Conservation (phyloP, 1,284 basidiomycete species). For the Cutaneotrichosporon sp. region DNA sequence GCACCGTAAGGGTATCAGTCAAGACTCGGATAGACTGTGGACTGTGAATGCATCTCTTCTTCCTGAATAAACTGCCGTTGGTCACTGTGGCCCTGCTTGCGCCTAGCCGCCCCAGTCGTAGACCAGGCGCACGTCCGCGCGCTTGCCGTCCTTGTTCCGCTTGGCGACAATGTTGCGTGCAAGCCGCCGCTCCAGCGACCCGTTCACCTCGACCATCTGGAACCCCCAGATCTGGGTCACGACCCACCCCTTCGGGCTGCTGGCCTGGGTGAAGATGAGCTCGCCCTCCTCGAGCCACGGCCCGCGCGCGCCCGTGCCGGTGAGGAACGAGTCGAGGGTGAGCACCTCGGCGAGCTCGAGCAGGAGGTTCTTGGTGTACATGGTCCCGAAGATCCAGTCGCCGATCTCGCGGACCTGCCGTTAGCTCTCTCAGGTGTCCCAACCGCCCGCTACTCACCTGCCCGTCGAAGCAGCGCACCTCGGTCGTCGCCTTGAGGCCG, state of each 20-base stretch:
- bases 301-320: slow-evolving; percentile 8
- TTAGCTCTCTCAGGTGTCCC: background rate
- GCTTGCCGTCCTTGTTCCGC: slow-evolving; percentile 10
- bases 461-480: slow-evolving; percentile 13
- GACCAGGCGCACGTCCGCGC: slow-evolving; percentile 9
- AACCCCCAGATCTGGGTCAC: slow-evolving; percentile 18
- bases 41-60: background rate
- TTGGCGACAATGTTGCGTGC: slow-evolving; percentile 14
- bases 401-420: slow-evolving; percentile 3
- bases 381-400: slow-evolving; percentile 17
- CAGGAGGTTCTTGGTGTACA: slow-evolving; percentile 8
- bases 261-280: slow-evolving; percentile 6
- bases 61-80: too few species aligned
- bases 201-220: slow-evolving; percentile 9
- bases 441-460: slow-evolving; percentile 5
- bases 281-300: slow-evolving; percentile 14
- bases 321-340: slow-evolving; percentile 12
- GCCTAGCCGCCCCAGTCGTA: slow-evolving; percentile 10
- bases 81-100: background rate
- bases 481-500: slow-evolving; percentile 16
- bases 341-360: slow-evolving; percentile 4
- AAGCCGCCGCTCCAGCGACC: slow-evolving; percentile 8
- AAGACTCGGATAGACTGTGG: background rate
- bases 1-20: background rate
- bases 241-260: slow-evolving; percentile 11